Base-by-base conservation (phyloP, 1,284 basidiomycete species). In the Puccinia novopanici region DNA sequence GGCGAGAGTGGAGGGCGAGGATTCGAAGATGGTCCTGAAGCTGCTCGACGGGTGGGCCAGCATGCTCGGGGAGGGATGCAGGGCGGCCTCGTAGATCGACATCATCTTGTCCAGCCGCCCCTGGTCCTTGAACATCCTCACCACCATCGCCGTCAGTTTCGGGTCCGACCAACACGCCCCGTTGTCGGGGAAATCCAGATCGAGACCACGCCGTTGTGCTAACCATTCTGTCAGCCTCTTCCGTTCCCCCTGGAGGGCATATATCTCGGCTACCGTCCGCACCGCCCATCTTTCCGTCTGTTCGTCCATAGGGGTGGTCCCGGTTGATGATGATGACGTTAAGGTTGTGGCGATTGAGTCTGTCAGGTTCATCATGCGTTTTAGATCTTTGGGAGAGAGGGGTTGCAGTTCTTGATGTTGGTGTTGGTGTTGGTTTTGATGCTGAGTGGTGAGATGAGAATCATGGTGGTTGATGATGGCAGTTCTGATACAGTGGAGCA, bases 141-240 rank as follows among this genome's bases (percentile, higher is more conserved):
- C 54, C 2, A 80, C 63, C 57, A 63, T 61, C 50, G 68, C 70
- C 27, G 79, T 80, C 24, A 80, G 48, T n/a, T 55, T 74, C 15
- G 70, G 59, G 54, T 80, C 79, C 13, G 42, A n/a, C 79, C 79
- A 80, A 67, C n/a, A 37, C 17, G 79, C 70, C n/a, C 79, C 79
- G 13, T 50, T 48, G 65, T 80, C 79, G 4, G 79, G 79, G 42
- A 65, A 75, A 27, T 74, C 45, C 24, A 80, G 42, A 34, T 80
- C 40, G 4, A 80, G 59, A 3, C 59, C 55, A n/a, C 52, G 48
- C 13, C 48, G 71, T 52, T 54, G n/a, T 17, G 19, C n/a, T 3
- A 80, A n/a, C 79, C 79, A 80, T 15, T 68, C 40, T 34, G 42
- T 22, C 27, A 80, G n/a, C 40, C 61, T 27, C 0, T n/a, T 27